A percentile compares a stretch with the other conserved stretches of the same genome.
Evolutionary conservation across 2,329 filamentous ascomycete genomes (phyloP).

Genomic region (Pseudocercospora crystallina): DNA sequence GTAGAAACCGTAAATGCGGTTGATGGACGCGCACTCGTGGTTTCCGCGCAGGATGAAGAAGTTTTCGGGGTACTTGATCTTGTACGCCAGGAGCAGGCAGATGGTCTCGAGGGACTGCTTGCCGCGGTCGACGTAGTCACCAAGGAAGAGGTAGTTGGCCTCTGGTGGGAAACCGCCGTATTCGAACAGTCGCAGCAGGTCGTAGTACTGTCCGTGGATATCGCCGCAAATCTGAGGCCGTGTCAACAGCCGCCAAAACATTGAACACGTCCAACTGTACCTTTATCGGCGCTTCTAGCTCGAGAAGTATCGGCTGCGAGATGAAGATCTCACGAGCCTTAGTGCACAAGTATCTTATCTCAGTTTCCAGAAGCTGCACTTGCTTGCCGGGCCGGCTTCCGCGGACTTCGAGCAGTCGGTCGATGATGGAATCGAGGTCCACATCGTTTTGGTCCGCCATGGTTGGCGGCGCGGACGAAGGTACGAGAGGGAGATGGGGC

Average conservation of each 20-base stretch:
- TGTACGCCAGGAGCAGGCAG: constrained; percentile 93
- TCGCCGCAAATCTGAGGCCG: constrained; percentile 88
- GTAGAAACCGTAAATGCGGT: constrained; percentile 99
- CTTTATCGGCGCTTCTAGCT: constrained; percentile 99
- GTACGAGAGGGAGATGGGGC: constrained; percentile 9
- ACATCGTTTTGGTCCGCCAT: constrained; percentile 85
- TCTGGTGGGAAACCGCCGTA: constrained; percentile 97
- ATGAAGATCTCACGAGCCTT: constrained; percentile 99
- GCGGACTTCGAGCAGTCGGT: constrained; percentile 93
- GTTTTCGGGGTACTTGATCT: constrained; percentile 99
- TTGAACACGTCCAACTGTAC: constrained; percentile 48
- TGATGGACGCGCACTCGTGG: constrained; percentile 98
- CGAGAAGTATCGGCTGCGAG: constrained; percentile 94
- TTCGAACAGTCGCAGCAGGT: constrained; percentile 94
- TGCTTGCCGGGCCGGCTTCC: constrained; percentile 98
- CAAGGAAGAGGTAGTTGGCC: constrained; percentile 98
- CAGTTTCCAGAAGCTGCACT: constrained; percentile 91
- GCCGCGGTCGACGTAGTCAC: constrained; percentile 97
- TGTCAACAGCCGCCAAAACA: constrained; percentile 15
- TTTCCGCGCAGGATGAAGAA: constrained; percentile 98
- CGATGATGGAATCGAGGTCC: constrained; percentile 99
- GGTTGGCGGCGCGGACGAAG: constrained; percentile 33
- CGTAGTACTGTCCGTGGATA: constrained; percentile 99
- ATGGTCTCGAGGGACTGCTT: constrained; percentile 99
- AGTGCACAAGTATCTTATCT: constrained; percentile 96